A percentile compares a stretch with the other conserved stretches of the same genome.
Conservation (phyloP, 2,329 filamentous ascomycete genomes). For the Claviceps humidiphila region DNA sequence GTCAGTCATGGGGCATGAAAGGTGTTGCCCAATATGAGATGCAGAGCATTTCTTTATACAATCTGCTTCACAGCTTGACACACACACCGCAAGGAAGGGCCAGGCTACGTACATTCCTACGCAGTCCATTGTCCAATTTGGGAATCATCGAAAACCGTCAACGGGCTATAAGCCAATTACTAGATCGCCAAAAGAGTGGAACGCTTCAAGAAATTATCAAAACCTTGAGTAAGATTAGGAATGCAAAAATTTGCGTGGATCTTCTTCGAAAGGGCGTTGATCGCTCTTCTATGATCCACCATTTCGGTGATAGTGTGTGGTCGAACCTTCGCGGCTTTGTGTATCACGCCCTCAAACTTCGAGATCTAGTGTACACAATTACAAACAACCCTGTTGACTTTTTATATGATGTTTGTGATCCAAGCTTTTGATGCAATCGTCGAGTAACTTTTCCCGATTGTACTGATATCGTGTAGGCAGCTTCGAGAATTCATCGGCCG, state of each 20-base stretch:
- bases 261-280: conserved; percentile 70
- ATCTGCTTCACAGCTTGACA: conserved; percentile 62
- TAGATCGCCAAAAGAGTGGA: conserved; percentile 52
- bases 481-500: conserved; percentile 43
- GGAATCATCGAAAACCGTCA: conserved; percentile 59
- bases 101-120: conserved; percentile 64
- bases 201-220: conserved; percentile 41
- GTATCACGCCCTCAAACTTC: conserved; percentile 55
- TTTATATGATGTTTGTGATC: neutral
- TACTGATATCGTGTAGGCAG: conserved; percentile 3
- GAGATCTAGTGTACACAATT: conserved; percentile 37
- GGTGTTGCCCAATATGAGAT: conserved; percentile 45
- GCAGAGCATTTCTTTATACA: conserved; percentile 73
- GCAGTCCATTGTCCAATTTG: conserved; percentile 62
- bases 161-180: conserved; percentile 51
- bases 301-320: conserved; percentile 59
- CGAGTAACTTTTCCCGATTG: neutral
- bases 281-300: conserved; percentile 29
- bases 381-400: neutral
- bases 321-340: conserved; percentile 58
- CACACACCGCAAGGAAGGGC: conserved; percentile 67
- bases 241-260: conserved; percentile 55
- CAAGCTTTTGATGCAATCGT: neutral
- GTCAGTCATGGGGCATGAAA: conserved; percentile 52
- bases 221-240: conserved; percentile 57